Evolutionary conservation across 2,329 filamentous ascomycete species (phyloP).

Genomic region (Fusarium sp.): DNA sequence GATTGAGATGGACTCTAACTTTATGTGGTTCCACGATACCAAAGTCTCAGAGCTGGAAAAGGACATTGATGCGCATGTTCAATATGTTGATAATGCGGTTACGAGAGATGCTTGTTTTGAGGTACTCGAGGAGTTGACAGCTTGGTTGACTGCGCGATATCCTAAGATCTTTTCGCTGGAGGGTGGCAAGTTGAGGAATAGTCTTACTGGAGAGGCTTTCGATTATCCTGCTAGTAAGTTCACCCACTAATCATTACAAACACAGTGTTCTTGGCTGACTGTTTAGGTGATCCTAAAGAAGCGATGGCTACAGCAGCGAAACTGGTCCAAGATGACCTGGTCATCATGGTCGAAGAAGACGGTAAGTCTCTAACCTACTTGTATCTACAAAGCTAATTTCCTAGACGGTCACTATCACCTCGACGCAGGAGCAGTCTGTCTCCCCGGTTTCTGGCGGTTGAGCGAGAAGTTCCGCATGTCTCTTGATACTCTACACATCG

Average conservation of each 20-base stretch:
- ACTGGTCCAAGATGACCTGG: conserved; percentile 32
- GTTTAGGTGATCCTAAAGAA: conserved; percentile 23
- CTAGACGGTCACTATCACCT: conserved; percentile 33
- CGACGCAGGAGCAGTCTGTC: conserved; percentile 36
- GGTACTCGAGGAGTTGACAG: conserved; percentile 25
- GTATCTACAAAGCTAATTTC: rapidly evolving
- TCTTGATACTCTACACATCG: conserved; percentile 35
- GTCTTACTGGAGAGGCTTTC: conserved; percentile 20
- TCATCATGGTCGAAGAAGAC: conserved; percentile 35
- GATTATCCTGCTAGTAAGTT: conserved; percentile 24
- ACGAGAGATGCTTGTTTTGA: conserved; percentile 37
- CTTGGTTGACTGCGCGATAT: conserved; percentile 19
- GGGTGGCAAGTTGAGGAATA: not conserved
- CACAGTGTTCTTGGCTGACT: rapidly evolving
- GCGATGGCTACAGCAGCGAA: conserved; percentile 33
- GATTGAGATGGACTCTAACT: conserved; percentile 41
- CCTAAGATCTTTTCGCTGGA: conserved; percentile 32
- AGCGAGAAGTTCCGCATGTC: conserved; percentile 40
- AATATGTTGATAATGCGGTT: conserved; percentile 28
- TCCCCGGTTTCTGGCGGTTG: conserved; percentile 34
- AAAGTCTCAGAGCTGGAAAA: conserved; percentile 36
- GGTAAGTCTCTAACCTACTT: rapidly evolving
- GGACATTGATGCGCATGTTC: conserved; percentile 26
- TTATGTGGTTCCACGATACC: conserved; percentile 25
- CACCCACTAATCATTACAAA: rapidly evolving